A percentile compares a stretch with the other conserved stretches of the same genome.
Evolutionary conservation across 495 filamentous ascomycete genomes (phyloP).

Genomic region (Barbatosphaeria neglecta): DNA sequence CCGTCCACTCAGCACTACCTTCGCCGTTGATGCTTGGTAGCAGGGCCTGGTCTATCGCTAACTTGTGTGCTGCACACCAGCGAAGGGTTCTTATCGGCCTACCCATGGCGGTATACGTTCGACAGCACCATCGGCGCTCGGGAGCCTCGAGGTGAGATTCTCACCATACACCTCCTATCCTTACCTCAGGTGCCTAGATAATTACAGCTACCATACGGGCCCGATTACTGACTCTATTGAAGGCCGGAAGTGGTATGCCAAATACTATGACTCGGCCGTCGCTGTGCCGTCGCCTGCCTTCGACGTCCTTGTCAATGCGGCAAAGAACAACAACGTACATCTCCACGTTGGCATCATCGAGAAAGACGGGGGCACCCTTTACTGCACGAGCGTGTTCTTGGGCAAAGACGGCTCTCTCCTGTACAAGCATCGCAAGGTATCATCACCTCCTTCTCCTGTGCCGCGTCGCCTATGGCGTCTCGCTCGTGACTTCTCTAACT

Average conservation of each 20-base stretch:
- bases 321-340: conserved; percentile 20
- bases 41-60: not conserved
- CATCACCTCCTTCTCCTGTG: not conserved
- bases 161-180: not conserved
- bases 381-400: conserved; percentile 25
- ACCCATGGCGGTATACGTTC: conserved; percentile 32
- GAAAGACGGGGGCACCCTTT: conserved; percentile 30
- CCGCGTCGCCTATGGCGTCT: not conserved
- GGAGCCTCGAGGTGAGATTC: conserved; percentile 22
- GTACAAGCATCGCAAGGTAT: conserved; percentile 27
- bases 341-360: conserved; percentile 29
- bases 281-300: conserved; percentile 23
- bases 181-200: not conserved
- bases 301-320: conserved; percentile 18
- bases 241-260: conserved; percentile 31
- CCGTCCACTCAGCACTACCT: conserved; percentile 6
- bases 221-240: not conserved
- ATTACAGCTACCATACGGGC: not conserved
- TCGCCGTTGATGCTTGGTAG: too few relatives aligned
- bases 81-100: conserved; percentile 28
- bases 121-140: conserved; percentile 30
- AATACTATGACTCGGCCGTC: conserved; percentile 25
- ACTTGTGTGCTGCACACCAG: conserved; percentile 4
- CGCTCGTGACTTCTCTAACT: too few relatives aligned
- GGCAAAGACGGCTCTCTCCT: conserved; percentile 22